Evolutionary conservation across 441 rosid species (phyloP), one percentile per base, ranked within the genome.

Genomic region (Breynia disticha): DNA sequence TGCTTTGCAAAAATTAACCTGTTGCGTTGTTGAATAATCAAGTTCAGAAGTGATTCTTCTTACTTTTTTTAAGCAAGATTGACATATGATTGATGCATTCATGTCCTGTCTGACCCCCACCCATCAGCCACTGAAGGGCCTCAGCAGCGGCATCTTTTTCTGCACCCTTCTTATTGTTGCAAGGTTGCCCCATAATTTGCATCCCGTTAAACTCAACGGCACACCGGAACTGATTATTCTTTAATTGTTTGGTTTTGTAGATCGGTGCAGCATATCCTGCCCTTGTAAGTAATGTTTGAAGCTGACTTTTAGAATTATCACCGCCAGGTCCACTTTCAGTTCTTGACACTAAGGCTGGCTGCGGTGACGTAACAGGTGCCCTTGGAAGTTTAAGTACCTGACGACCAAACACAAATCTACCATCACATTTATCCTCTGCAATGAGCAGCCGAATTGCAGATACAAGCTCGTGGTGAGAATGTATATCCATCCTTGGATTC

Each of bases 101-200:
- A 45, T 62, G 74, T 51, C 79, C 78, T 12, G 73, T 70, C 61
- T 63, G 73, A 19, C 72, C 57, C 55, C 76, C 79, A 35, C 84
- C 79, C 84, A 74, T 76, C 65, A 93, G 71, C 90, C 90, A 83
- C 72, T 72, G 80, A 59, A 93, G 71, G 64, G 97, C 95, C 73
- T 84, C 93, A 12, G 95, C 86, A 14, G 96, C 97, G 11, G 97
- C 99, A 68, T 89, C 99, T 63, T 93, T 93, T 78, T 93, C 99
- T 1, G 97, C 97, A 49, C 72, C 75, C 72, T 86, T 93, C 82
- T 93, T 93, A 77, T 78, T 86, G 78, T 63, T 76, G 78, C 84
- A 86, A 65, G 95, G 90, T 61, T 76, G 85, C 39, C 99, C 96
- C 74, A 74, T 80, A 56, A 84, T 73, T 68, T 83, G 76, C 75